These are phyloP conservation scores for Paxillus ammoniavirescens DNA, from an alignment of 768 basidiomycete genomes.

Conservation along the genomic window DNA sequence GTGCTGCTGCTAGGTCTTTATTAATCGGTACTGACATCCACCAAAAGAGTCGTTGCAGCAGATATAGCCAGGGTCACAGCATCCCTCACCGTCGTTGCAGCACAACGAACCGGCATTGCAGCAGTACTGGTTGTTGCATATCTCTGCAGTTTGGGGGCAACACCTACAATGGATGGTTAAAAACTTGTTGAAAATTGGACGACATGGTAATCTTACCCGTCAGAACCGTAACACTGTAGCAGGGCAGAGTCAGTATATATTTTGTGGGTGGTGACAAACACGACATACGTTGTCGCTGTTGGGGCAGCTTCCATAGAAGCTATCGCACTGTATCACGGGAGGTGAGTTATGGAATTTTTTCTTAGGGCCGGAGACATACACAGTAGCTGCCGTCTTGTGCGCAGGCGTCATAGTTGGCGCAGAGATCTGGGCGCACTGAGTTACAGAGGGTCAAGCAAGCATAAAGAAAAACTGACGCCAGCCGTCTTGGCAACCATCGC, in stretches of 20 bases:
- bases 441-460: neutral
- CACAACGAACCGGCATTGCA: slow-evolving; percentile 10
- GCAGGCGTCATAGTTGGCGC: slow-evolving; percentile 18
- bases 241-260: neutral
- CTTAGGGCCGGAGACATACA: slow-evolving; percentile 5
- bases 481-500: slow-evolving; percentile 9
- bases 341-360: neutral
- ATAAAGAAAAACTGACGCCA: slow-evolving; percentile 9
- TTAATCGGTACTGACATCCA: slow-evolving; percentile 16
- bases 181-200: neutral
- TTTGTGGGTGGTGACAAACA: neutral
- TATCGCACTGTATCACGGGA: slow-evolving; percentile 12
- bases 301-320: slow-evolving; percentile 5
- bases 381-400: slow-evolving; percentile 18
- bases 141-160: slow-evolving; percentile 14
- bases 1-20: neutral
- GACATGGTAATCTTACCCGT: slow-evolving; percentile 1
- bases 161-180: slow-evolving; percentile 8
- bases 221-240: slow-evolving; percentile 8
- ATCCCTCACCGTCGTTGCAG: slow-evolving; percentile 3
- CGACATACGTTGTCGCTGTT: slow-evolving; percentile 12
- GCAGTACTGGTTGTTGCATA: slow-evolving; percentile 11
- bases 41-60: slow-evolving; percentile 24
- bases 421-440: slow-evolving; percentile 10
- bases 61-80: slow-evolving; percentile 9